Evolutionary conservation across 2,329 filamentous ascomycete genomes (phyloP).

Genomic region (Fusarium denticulatum): DNA sequence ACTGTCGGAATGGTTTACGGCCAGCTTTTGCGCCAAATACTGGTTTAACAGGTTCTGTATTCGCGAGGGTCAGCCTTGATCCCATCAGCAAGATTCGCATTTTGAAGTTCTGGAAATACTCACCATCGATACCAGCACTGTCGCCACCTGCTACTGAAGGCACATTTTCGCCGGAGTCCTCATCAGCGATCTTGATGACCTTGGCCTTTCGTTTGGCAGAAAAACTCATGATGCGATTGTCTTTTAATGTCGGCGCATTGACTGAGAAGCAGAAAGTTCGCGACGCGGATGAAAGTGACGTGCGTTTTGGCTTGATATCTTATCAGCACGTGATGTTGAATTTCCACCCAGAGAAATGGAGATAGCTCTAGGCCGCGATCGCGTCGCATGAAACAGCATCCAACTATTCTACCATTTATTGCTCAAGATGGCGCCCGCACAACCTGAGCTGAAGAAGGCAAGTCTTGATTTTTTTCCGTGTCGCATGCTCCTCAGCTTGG

Average conservation of each 20-base stretch:
- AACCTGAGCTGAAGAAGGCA: conserved; percentile 99
- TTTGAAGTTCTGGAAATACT: conserved; percentile 39
- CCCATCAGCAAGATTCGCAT: conserved; percentile 48
- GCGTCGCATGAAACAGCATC: conserved; percentile 44
- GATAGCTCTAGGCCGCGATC: conserved; percentile 41
- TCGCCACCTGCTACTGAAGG: conserved; percentile 37
- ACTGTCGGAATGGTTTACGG: conserved; percentile 67
- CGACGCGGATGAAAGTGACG: conserved; percentile 34
- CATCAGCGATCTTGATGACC: conserved; percentile 77
- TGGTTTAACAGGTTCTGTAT: conserved; percentile 49
- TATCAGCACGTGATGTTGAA: conserved; percentile 60
- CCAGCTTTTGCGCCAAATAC: conserved; percentile 55
- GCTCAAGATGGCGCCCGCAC: conserved; percentile 92
- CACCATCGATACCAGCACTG: conserved; percentile 50
- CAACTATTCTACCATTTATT: conserved; percentile 40
- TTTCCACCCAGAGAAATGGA: conserved; percentile 39
- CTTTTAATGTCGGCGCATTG: conserved; percentile 13
- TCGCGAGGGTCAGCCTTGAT: conserved; percentile 48
- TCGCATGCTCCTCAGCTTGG: neutral
- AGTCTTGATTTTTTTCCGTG: neutral
- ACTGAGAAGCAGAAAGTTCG: conserved; percentile 1
- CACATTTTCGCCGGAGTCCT: conserved; percentile 53
- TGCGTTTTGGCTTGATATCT: conserved; percentile 49
- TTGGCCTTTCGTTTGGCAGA: conserved; percentile 74
- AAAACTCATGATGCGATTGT: conserved; percentile 60